Conservation (phyloP, 768 basidiomycete genomes). For the Crucibulum laeve region DNA sequence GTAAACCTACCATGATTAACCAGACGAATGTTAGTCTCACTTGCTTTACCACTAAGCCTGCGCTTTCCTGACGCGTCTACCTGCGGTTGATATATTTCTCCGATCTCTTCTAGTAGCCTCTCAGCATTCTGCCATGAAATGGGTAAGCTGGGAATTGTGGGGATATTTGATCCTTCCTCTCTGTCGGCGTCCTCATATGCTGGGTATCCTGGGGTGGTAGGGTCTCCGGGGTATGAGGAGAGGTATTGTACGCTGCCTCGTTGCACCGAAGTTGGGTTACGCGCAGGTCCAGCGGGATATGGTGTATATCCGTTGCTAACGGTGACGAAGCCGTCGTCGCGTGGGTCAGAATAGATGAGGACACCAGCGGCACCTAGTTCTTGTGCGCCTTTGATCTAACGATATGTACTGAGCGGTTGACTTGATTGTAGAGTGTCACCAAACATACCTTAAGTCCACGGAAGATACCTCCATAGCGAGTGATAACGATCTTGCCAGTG, state of each 20-base stretch:
- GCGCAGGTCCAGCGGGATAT: slow-evolving; percentile 85
- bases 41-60: slow-evolving; percentile 44
- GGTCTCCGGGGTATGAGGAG: slow-evolving; percentile 66
- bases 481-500: slow-evolving; percentile 73
- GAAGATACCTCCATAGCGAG: slow-evolving; percentile 72
- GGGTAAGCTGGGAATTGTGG: slow-evolving; percentile 82
- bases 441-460: slow-evolving; percentile 78
- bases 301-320: slow-evolving; percentile 69
- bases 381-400: slow-evolving; percentile 75
- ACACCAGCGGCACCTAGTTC: slow-evolving; percentile 76
- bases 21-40: slow-evolving; percentile 41
- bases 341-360: slow-evolving; percentile 82
- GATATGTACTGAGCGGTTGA: slow-evolving; percentile 7
- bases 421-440: background rate
- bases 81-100: slow-evolving; percentile 24
- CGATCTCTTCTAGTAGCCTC: slow-evolving; percentile 56
- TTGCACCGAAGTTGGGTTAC: slow-evolving; percentile 80
- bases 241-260: slow-evolving; percentile 80
- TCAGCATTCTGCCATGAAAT: slow-evolving; percentile 85
- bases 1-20: slow-evolving; percentile 47
- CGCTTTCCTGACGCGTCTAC: slow-evolving; percentile 21
- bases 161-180: slow-evolving; percentile 54
- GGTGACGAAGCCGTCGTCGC: slow-evolving; percentile 80
- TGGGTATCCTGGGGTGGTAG: slow-evolving; percentile 85
- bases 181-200: slow-evolving; percentile 80